Percentiles rank a stretch among this genome's conserved stretches.
phyloP scores from a whole-genome alignment of 352 stramenopile genomes.

The Phytopythium kandeliae region DNA sequence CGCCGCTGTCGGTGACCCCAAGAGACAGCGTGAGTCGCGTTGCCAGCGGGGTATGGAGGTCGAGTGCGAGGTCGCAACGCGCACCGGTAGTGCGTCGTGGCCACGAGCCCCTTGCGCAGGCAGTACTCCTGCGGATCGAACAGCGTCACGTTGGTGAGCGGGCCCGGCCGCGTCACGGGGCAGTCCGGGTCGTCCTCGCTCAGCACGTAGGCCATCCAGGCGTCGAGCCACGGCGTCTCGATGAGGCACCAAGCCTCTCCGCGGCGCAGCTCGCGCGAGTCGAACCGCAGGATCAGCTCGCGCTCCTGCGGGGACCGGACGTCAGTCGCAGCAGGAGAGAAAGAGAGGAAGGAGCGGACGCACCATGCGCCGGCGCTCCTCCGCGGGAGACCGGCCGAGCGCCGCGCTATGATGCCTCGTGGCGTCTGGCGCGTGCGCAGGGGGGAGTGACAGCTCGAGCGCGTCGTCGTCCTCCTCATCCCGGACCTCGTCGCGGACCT shows the following conservation, averaged over 20 bases:
- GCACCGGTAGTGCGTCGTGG: slow-evolving; percentile 68
- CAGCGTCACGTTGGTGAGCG: slow-evolving; percentile 66
- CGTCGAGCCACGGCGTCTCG: slow-evolving; percentile 71
- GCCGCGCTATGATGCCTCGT: slow-evolving; percentile 6
- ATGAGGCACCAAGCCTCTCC: slow-evolving; percentile 78
- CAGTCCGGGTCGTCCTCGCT: slow-evolving; percentile 54
- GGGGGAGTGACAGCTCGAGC: slow-evolving; percentile 15
- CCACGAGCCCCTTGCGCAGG: slow-evolving; percentile 45
- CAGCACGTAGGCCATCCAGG: slow-evolving; percentile 77
- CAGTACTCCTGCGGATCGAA: slow-evolving; percentile 70
- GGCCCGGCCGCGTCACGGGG: slow-evolving; percentile 39
- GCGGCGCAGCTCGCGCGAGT: slow-evolving; percentile 54
- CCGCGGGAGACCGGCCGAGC: slow-evolving; percentile 16
- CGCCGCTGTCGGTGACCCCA: slow-evolving; percentile 19
- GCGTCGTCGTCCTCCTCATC: slow-evolving; percentile 8
- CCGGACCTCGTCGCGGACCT: background rate
- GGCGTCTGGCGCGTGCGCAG: slow-evolving; percentile 4
- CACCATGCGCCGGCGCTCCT: slow-evolving; percentile 21
- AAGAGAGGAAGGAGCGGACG: no score
- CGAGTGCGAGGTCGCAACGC: background rate
- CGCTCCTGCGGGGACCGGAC: slow-evolving; percentile 26
- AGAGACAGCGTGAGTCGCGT: no score
- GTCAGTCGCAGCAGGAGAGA: no score
- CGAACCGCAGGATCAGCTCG: slow-evolving; percentile 60
- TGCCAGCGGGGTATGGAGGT: no score